These are phyloP conservation scores for Apiospora marii DNA, from an alignment of 2,329 filamentous ascomycete species.

Conservation along the genomic window DNA sequence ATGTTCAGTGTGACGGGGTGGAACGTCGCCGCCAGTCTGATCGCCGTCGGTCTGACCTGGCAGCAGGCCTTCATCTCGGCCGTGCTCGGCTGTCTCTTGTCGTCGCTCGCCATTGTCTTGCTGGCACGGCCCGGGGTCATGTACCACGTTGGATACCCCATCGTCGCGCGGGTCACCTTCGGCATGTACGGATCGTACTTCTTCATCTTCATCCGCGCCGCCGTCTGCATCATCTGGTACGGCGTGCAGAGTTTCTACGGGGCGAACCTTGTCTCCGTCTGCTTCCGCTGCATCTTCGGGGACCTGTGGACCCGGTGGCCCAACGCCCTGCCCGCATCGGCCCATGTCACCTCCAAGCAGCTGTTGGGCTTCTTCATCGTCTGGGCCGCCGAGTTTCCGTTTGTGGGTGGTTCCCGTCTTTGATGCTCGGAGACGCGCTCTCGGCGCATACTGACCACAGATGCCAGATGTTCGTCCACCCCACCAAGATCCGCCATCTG, in stretches of 20 bases:
- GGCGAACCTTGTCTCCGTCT: constrained; percentile 35
- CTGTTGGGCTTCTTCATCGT: constrained; percentile 49
- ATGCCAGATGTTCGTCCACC: constrained; percentile 43
- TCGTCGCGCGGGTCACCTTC: constrained; percentile 48
- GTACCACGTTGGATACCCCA: constrained; percentile 43
- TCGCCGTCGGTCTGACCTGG: constrained; percentile 41
- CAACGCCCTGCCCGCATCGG: constrained; percentile 42
- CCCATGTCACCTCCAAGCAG: constrained; percentile 43
- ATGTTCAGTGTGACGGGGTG: constrained; percentile 40
- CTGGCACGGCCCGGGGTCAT: constrained; percentile 39
- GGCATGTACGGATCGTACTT: constrained; percentile 53
- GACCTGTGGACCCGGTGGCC: constrained; percentile 41
- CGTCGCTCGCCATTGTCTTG: constrained; percentile 35
- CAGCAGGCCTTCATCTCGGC: constrained; percentile 39
- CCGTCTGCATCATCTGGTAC: constrained; percentile 41
- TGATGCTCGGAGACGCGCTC: not conserved
- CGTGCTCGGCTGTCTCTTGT: constrained; percentile 37
- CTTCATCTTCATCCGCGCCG: constrained; percentile 46
- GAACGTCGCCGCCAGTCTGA: constrained; percentile 40
- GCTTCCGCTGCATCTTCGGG: constrained; percentile 45
- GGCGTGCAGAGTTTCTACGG: constrained; percentile 37
- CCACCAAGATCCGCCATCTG: constrained; percentile 44
- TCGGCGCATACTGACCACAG: not conserved
- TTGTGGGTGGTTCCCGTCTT: constrained; percentile 35
- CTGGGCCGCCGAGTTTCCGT: constrained; percentile 49